Evolutionary conservation across 1,284 basidiomycete genomes (phyloP).

Genomic region (Boletus holoroseus): DNA sequence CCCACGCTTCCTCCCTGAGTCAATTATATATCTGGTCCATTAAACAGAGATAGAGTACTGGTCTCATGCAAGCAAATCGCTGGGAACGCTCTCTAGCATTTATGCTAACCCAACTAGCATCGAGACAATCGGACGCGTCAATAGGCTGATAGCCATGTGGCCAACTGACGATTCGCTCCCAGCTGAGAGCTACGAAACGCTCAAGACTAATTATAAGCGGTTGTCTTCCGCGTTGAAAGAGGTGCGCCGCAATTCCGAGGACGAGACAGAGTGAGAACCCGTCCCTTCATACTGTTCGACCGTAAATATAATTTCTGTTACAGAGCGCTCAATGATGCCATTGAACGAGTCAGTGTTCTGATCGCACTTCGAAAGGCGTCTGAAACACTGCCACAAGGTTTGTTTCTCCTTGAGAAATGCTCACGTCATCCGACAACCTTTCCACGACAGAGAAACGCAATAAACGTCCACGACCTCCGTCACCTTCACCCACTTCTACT

Average conservation of each 20-base stretch:
- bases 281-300: conserved; percentile 3
- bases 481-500: conserved; percentile 51
- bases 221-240: conserved; percentile 55
- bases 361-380: conserved; percentile 67
- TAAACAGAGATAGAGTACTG: conserved; percentile 62
- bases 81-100: conserved; percentile 50
- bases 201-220: conserved; percentile 61
- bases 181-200: conserved; percentile 57
- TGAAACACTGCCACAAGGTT: conserved; percentile 55
- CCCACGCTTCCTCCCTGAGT: conserved; percentile 21
- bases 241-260: conserved; percentile 53
- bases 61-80: conserved; percentile 56
- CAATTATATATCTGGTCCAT: conserved; percentile 6
- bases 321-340: conserved; percentile 64
- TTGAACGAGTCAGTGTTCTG: conserved; percentile 63
- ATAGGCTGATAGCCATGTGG: conserved; percentile 65
- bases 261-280: conserved; percentile 55
- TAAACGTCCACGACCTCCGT: conserved; percentile 66
- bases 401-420: neutral
- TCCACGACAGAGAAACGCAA: conserved; percentile 56
- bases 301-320: conserved; percentile 13
- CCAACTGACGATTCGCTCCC: conserved; percentile 63
- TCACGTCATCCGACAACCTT: neutral
- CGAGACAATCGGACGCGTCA: conserved; percentile 64
- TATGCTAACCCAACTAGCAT: conserved; percentile 46